Base-by-base conservation (phyloP, 2,329 filamentous ascomycete species). In the Clarireedia paspali region DNA sequence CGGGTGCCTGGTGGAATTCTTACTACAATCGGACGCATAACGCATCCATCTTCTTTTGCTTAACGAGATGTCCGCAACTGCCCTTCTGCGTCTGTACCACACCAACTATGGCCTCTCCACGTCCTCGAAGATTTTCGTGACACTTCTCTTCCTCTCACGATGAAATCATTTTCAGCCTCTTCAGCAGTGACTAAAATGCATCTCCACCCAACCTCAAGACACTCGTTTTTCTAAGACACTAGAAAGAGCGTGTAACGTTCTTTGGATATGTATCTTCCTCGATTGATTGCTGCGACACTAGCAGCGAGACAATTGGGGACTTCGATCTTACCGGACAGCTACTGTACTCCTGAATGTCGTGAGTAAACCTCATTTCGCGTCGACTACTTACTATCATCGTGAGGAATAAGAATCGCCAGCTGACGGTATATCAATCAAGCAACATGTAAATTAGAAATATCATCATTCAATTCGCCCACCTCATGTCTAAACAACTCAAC, bases 321-420 rank as follows among this genome's bases (percentile, higher is more conserved):
- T 12, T 27, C 46, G 3, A 46, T 64, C 6, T 26, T 65, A 30
- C 64, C 64, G 6, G 42, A 47, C 1, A 15, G 50, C 5, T 65
- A 62, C 47, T 67, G 64, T 56, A 46, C 60, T 55, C 64, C 64
- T 20, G 40, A 60, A 44, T 67, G 64, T 57, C 64, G 64, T 67
- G 47, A 62, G 63, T 62, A 12, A 14, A 40, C 27, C 44, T 42
- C 44, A 49, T 49, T 7, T 34, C 46, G 12, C 30, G 10, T 4
- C 12, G 30, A 12, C 12, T 34, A 34, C 30, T 12, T 34, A 34
- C 10, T 4, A 17, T 42, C 30, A 20, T 45, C 20, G n/a, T 26
- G 42, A 46, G 9, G 3, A 4, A 17, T 17, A 7, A 10, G 20
- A 42, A n/a, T 23, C 4, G 2, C 14, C 12, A 23, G 24, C 20